Evolutionary conservation across 1,284 basidiomycete genomes (phyloP).

Genomic region (Microbotryum intermedium): DNA sequence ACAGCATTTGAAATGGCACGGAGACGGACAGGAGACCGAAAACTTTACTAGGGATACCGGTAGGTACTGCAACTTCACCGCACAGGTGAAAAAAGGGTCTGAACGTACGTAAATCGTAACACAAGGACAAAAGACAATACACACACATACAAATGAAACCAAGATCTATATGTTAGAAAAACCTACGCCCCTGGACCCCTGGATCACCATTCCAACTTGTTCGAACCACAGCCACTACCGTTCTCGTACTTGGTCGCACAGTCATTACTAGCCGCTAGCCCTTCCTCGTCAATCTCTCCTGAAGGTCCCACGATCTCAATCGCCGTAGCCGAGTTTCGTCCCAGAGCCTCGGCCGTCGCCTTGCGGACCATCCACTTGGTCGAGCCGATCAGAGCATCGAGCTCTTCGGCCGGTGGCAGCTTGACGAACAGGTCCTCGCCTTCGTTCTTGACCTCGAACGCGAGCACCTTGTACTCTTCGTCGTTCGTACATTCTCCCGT

Average conservation of each 20-base stretch:
- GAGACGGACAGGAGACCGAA: too few species aligned
- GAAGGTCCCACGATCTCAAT: slow-evolving; percentile 45
- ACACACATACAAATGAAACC: too few species aligned
- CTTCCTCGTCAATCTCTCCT: slow-evolving; percentile 14
- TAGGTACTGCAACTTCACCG: too few species aligned
- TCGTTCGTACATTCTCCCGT: slow-evolving; percentile 58
- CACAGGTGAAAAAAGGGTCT: too few species aligned
- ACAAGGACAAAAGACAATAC: too few species aligned
- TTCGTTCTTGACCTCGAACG: slow-evolving; percentile 53
- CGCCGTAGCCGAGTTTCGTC: slow-evolving; percentile 42
- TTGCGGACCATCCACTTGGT: slow-evolving; percentile 55
- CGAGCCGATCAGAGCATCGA: slow-evolving; percentile 59
- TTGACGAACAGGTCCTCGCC: slow-evolving; percentile 48
- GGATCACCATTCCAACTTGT: slow-evolving; percentile 19
- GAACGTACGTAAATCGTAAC: too few species aligned
- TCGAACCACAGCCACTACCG: slow-evolving; percentile 3
- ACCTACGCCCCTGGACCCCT: too few species aligned
- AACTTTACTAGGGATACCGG: too few species aligned
- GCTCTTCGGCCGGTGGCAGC: slow-evolving; percentile 52
- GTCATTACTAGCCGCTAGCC: slow-evolving; percentile 10
- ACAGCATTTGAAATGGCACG: too few species aligned
- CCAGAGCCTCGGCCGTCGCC: slow-evolving; percentile 47
- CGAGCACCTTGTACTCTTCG: slow-evolving; percentile 54
- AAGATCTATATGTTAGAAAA: too few species aligned
- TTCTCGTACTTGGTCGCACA: slow-evolving; percentile 11